Evolutionary conservation across 805 yeast genomes (phyloP).

Genomic region (Ogataea degrootiae): DNA sequence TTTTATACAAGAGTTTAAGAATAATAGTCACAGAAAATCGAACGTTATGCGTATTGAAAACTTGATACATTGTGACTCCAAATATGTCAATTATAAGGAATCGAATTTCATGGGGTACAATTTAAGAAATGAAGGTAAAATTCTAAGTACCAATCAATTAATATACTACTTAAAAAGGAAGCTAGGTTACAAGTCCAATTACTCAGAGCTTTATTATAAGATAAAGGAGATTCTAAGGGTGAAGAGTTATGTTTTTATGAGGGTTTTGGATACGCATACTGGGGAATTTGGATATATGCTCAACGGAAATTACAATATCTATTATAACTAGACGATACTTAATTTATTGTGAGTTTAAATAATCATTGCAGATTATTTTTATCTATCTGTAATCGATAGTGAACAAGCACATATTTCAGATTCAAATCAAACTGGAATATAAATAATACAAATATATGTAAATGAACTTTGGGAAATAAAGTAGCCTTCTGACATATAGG

Average conservation of each 20-base stretch:
- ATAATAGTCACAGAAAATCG: conserved; percentile 1
- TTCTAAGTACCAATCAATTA: conserved; percentile 10
- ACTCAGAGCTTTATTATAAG: conserved; percentile 10
- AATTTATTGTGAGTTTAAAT: neutral
- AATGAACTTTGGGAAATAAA: too few relatives aligned
- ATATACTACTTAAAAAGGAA: conserved; percentile 9
- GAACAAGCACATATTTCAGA: too few relatives aligned
- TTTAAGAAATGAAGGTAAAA: conserved; percentile 6
- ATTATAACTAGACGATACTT: neutral
- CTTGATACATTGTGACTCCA: conserved; percentile 2
- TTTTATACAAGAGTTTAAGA: conserved; percentile 4
- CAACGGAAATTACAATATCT: conserved; percentile 5
- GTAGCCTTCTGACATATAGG: neutral
- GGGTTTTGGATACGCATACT: conserved; percentile 10
- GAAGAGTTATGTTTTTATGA: conserved; percentile 6
- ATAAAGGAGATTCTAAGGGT: conserved; percentile 9
- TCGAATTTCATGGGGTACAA: conserved; percentile 1
- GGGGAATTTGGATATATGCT: conserved; percentile 15
- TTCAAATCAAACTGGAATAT: too few relatives aligned
- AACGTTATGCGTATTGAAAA: conserved; percentile 11
- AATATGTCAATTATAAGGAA: conserved; percentile 3
- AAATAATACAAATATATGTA: too few relatives aligned
- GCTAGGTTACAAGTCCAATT: conserved; percentile 2
- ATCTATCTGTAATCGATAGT: neutral
- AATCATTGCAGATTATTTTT: neutral